These are phyloP conservation scores for Alternaria ethzedia DNA, from an alignment of 2,329 filamentous ascomycete genomes.

Conservation along the genomic window DNA sequence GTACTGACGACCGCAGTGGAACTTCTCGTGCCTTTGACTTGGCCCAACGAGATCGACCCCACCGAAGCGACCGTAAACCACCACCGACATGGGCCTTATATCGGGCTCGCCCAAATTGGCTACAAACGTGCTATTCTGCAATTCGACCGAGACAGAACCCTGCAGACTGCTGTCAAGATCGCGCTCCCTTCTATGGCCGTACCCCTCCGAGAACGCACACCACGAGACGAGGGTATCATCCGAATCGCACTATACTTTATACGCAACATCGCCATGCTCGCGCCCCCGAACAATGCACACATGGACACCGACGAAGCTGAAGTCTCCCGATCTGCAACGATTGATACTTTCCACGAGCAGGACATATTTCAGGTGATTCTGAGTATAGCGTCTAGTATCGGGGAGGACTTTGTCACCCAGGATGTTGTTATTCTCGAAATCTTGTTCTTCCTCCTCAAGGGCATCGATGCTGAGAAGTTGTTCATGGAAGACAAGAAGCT, in stretches of 20 bases:
- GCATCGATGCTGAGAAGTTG: slow-evolving; percentile 80
- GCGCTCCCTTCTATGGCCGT: slow-evolving; percentile 86
- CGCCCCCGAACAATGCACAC: slow-evolving; percentile 72
- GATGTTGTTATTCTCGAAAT: slow-evolving; percentile 91
- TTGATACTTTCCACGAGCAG: slow-evolving; percentile 88
- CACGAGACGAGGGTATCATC: slow-evolving; percentile 89
- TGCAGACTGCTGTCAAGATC: slow-evolving; percentile 80
- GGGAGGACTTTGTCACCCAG: slow-evolving; percentile 88
- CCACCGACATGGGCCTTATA: slow-evolving; percentile 86
- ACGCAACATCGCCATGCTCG: slow-evolving; percentile 86
- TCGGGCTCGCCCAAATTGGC: slow-evolving; percentile 83
- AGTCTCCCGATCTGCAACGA: slow-evolving; percentile 83
- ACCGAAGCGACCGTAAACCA: slow-evolving; percentile 90
- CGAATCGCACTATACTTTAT: slow-evolving; percentile 88
- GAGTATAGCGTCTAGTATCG: slow-evolving; percentile 89
- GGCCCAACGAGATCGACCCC: slow-evolving; percentile 83
- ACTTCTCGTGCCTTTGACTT: slow-evolving; percentile 88
- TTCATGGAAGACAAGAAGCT: slow-evolving; percentile 83
- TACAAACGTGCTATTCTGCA: slow-evolving; percentile 92
- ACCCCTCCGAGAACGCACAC: slow-evolving; percentile 74
- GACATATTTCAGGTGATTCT: slow-evolving; percentile 87
- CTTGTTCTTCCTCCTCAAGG: slow-evolving; percentile 90
- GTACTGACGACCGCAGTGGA: slow-evolving; percentile 64
- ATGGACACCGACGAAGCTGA: slow-evolving; percentile 90
- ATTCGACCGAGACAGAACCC: slow-evolving; percentile 75